A percentile compares a stretch with the other conserved stretches of the same genome.
Evolutionary conservation across 495 filamentous ascomycete species (phyloP).

Genomic region (Xylaria acuta): DNA sequence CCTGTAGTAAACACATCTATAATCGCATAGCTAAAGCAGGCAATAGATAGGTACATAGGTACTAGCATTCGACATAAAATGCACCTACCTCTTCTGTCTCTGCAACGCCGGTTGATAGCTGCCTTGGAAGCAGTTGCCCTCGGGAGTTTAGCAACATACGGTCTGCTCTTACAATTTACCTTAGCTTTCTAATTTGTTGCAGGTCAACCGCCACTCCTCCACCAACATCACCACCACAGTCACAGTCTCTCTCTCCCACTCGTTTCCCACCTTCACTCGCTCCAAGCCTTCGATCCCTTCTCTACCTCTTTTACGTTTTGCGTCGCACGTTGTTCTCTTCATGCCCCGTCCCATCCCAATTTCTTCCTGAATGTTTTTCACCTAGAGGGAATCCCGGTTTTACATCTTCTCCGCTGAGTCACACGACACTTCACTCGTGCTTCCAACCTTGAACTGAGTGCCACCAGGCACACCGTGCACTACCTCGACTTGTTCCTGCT

Average conservation of each 20-base stretch:
- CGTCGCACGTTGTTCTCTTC: neutral
- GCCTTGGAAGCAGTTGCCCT: neutral
- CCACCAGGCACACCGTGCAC: neutral
- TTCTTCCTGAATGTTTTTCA: neutral
- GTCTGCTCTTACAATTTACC: neutral
- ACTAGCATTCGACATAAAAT: no score
- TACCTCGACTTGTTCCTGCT: neutral
- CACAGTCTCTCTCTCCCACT: neutral
- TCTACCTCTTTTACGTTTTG: neutral
- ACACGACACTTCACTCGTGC: neutral
- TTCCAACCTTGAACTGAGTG: neutral
- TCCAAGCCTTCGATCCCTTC: neutral
- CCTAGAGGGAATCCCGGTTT: neutral
- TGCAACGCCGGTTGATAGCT: neutral
- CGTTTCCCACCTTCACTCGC: slow-evolving; percentile 8
- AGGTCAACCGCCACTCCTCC: neutral
- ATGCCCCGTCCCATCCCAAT: neutral
- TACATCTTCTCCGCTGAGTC: neutral
- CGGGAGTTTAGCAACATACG: neutral
- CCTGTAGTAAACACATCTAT: neutral
- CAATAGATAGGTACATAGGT: no score
- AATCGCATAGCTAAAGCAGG: neutral
- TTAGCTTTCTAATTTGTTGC: neutral
- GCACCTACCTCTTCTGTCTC: neutral
- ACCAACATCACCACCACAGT: neutral